These are phyloP conservation scores for Tolypocladium cylindrosporum DNA, from an alignment of 2,329 filamentous ascomycete species.

Conservation along the genomic window DNA sequence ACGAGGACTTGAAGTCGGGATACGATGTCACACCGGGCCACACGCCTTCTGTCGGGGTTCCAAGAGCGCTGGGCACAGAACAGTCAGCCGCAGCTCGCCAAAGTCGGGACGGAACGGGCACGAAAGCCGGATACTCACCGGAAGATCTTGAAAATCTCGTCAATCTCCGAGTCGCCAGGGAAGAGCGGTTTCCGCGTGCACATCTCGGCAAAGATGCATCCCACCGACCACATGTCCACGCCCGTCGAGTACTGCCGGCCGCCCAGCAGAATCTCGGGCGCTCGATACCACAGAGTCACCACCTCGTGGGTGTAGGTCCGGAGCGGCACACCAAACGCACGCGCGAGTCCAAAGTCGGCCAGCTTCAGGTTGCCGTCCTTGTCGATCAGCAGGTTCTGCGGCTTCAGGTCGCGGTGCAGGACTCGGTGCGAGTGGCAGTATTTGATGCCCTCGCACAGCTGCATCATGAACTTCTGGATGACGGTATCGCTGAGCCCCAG, in stretches of 20 bases:
- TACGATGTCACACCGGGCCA: constrained; percentile 94
- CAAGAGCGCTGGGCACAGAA: constrained; percentile 48
- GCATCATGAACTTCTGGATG: constrained; percentile 88
- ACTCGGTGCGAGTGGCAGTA: constrained; percentile 88
- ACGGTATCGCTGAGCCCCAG: constrained; percentile 69
- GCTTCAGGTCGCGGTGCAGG: constrained; percentile 81
- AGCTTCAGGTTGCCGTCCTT: constrained; percentile 81
- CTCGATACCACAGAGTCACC: constrained; percentile 87
- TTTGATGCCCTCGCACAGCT: constrained; percentile 72
- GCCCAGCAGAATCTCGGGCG: constrained; percentile 82
- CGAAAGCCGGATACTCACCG: constrained; percentile 40
- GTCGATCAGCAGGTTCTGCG: constrained; percentile 82
- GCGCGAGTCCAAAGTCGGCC: constrained; percentile 80
- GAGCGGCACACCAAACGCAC: constrained; percentile 83
- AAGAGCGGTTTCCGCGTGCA: constrained; percentile 88
- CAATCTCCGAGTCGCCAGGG: constrained; percentile 68
- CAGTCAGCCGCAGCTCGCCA: background rate
- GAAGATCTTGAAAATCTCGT: constrained; percentile 50
- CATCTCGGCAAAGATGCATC: constrained; percentile 95
- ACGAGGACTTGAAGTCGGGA: constrained; percentile 85
- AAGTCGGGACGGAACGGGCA: background rate
- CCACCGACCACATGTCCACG: constrained; percentile 93
- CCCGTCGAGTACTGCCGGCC: constrained; percentile 89
- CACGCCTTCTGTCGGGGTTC: constrained; percentile 69
- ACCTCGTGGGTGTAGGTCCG: constrained; percentile 93